Evolutionary conservation across 495 filamentous ascomycete species (phyloP).

Genomic region (Xylaria intraflava): DNA sequence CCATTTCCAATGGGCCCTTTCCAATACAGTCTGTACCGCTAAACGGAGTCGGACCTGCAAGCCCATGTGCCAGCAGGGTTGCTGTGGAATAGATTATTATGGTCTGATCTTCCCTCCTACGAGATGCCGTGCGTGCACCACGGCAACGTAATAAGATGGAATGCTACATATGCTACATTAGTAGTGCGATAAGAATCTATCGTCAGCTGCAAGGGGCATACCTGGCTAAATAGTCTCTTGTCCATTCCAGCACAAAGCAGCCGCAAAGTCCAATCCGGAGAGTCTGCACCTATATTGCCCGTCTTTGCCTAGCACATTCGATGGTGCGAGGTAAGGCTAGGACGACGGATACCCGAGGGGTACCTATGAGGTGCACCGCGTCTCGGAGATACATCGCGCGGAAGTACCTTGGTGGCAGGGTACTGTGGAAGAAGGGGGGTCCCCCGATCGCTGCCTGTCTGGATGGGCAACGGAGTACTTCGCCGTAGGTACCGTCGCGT

Average conservation of each 20-base stretch:
- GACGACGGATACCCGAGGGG: background rate
- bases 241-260: constrained; percentile 2
- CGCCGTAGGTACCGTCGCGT: too few relatives aligned
- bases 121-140: too few relatives aligned
- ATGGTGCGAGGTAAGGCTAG: too few relatives aligned
- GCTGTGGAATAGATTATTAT: background rate
- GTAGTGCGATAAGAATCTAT: background rate
- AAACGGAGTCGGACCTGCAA: background rate
- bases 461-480: too few relatives aligned
- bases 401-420: background rate
- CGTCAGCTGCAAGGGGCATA: constrained; percentile 11
- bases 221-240: background rate
- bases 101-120: background rate
- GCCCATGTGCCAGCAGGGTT: background rate
- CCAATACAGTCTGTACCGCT: too few relatives aligned
- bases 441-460: background rate
- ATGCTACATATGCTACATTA: constrained; percentile 6
- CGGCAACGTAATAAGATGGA: constrained; percentile 1
- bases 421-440: background rate
- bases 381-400: too few relatives aligned
- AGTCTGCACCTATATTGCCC: too few relatives aligned
- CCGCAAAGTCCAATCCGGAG: background rate
- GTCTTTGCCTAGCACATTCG: too few relatives aligned
- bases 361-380: too few relatives aligned
- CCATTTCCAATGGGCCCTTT: too few relatives aligned